Evolutionary conservation across 2,329 filamentous ascomycete genomes (phyloP).

Genomic region (Penicillium paneum): DNA sequence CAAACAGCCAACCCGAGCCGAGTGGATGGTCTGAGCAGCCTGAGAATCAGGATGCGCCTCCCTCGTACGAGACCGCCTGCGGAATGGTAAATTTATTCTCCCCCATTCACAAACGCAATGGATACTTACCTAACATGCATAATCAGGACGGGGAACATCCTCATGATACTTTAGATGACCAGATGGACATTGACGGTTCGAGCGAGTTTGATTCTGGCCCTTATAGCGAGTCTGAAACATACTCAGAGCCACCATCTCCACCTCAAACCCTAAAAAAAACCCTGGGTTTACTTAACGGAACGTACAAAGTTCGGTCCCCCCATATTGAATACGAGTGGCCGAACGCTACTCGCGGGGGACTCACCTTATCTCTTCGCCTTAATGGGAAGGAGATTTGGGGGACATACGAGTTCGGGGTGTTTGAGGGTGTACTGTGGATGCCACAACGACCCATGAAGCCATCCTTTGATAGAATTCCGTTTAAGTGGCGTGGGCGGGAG

Average conservation of each 20-base stretch:
- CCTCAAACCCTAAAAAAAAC: neutral
- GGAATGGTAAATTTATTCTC: neutral
- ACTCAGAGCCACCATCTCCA: neutral
- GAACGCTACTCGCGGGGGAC: neutral
- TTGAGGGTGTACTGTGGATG: neutral
- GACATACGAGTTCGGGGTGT: neutral
- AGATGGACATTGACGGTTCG: neutral
- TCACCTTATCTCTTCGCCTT: neutral
- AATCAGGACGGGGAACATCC: neutral
- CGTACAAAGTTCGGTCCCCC: neutral
- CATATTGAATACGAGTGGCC: neutral
- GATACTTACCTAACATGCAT: neutral
- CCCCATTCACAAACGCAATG: neutral
- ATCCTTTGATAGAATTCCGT: neutral
- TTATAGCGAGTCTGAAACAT: neutral
- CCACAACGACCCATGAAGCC: neutral
- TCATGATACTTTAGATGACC: neutral
- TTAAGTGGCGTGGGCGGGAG: slow-evolving; percentile 1
- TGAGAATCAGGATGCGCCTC: neutral
- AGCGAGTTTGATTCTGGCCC: too few relatives aligned
- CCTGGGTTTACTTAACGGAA: neutral
- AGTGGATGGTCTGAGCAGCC: neutral
- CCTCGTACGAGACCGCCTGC: neutral
- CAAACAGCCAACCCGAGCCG: neutral
- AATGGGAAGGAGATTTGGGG: neutral